These are phyloP conservation scores for Ajuga reptans DNA, from an alignment of 305 asterid species.

Conservation along the genomic window DNA sequence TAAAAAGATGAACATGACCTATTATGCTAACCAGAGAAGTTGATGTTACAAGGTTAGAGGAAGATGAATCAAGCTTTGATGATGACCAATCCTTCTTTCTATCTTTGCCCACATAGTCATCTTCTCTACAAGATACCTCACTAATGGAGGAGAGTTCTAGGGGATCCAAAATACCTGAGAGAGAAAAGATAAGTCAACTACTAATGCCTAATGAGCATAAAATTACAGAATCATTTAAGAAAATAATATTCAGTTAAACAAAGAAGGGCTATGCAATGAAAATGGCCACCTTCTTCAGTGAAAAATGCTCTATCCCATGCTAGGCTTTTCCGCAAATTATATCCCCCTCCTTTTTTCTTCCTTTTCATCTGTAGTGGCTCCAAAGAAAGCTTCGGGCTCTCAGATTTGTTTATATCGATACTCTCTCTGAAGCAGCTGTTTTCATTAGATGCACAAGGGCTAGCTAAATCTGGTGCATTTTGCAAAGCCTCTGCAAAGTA, in stretches of 20 bases:
- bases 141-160: slow-evolving; percentile 65
- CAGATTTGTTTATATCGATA: slow-evolving; percentile 43
- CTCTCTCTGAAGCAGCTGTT: slow-evolving; percentile 58
- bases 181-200: slow-evolving; percentile 19
- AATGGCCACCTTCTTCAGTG: slow-evolving; percentile 71
- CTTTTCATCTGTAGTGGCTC: slow-evolving; percentile 81
- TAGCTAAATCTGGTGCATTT: slow-evolving; percentile 27
- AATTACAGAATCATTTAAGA: background rate
- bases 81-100: slow-evolving; percentile 31
- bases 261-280: background rate
- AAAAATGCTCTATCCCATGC: slow-evolving; percentile 95
- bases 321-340: slow-evolving; percentile 75
- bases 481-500: slow-evolving; percentile 33
- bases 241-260: background rate
- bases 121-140: slow-evolving; percentile 48
- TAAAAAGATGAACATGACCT: slow-evolving; percentile 12
- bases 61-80: slow-evolving; percentile 33
- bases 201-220: slow-evolving; percentile 12
- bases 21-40: slow-evolving; percentile 36
- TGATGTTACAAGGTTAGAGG: slow-evolving; percentile 27
- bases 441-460: slow-evolving; percentile 35
- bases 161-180: slow-evolving; percentile 80
- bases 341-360: slow-evolving; percentile 65
- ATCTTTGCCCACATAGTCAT: slow-evolving; percentile 25
- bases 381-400: slow-evolving; percentile 48